Conservation (phyloP, 2,329 filamentous ascomycete genomes). For the Fusarium setosum region DNA sequence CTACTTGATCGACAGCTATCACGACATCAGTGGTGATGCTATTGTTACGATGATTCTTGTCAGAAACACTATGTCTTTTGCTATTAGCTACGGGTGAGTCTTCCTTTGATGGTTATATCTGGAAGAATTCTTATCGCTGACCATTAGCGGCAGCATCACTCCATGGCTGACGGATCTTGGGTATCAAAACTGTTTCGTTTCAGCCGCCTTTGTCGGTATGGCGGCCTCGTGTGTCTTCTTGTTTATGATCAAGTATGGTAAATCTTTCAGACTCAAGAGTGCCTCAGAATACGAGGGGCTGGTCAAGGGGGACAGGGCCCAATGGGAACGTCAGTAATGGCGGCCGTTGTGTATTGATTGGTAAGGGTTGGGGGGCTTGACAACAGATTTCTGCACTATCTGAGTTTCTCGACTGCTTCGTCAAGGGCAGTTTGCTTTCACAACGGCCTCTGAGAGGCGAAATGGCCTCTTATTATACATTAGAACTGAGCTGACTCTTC, state of each 20-base stretch:
- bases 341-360: too few species aligned
- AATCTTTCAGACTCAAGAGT: slow-evolving; percentile 37
- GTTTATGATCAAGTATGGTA: slow-evolving; percentile 60
- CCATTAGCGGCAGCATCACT: slow-evolving; percentile 52
- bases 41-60: slow-evolving; percentile 54
- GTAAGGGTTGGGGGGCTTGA: too few species aligned
- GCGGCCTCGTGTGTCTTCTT: slow-evolving; percentile 54
- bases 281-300: slow-evolving; percentile 25
- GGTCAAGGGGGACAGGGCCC: slow-evolving; percentile 12
- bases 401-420: too few species aligned
- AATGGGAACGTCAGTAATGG: not conserved
- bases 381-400: too few species aligned
- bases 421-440: too few species aligned
- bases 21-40: slow-evolving; percentile 53
- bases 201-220: slow-evolving; percentile 53
- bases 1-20: slow-evolving; percentile 56
- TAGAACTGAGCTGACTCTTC: too few species aligned
- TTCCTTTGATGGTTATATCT: fast-evolving
- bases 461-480: too few species aligned
- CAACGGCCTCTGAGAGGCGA: too few species aligned
- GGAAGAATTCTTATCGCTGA: not conserved
- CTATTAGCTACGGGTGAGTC: slow-evolving; percentile 45
- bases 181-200: slow-evolving; percentile 56
- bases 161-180: slow-evolving; percentile 57
- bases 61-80: slow-evolving; percentile 52